Base-by-base conservation (phyloP, 2,329 filamentous ascomycete genomes). In the Aureobasidium sp. region DNA sequence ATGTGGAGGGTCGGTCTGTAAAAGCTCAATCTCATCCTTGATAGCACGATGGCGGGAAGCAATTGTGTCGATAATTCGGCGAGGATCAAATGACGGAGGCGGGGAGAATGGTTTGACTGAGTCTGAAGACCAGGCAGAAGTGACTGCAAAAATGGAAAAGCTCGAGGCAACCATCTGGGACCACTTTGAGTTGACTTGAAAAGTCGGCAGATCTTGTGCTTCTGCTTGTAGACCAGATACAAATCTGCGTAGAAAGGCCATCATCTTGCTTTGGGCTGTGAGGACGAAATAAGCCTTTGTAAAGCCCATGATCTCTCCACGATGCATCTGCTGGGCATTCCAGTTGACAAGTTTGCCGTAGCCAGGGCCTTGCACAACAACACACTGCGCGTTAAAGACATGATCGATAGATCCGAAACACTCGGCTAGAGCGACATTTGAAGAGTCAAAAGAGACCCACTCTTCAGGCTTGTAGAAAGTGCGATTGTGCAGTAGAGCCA, bases 401-500 rank as follows among this genome's bases (percentile, higher is more conserved):
- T 29, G 24, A 6, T 16, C 14, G 2, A 32, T 44, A 5, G 24
- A 6, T 16, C 14, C 12, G 29, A 63, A 38, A 35, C 17, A 21
- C 21, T 38, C 29, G 16, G 29, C 44, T 17, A 48, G 21, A 44
- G 59, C 14, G 0, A 58, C 11, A 34, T 58, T 54, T 35, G 56
- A 58, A 30, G 21, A 29, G 51, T 61, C 57, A 29, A 55, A 58
- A 6, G 32, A 3, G 0, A 56, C 32, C 59, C 59, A 60, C 1
- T 55, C 38, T 2, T 38, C 22, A 0, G 57, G 50, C 8, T 32
- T 12, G 8, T 11, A 47, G 4, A 38, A n/a, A 3, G 57, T 55
- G 14, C 58, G 57, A 16, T 58, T 25, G 27, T 55, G 49, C 6
- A 61, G 17, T 3, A 61, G 35, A 1, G 52, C 53, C 1, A 61